Conservation (phyloP, 192 early-diverging fungal genomes). For the Backusella morwellensis region DNA sequence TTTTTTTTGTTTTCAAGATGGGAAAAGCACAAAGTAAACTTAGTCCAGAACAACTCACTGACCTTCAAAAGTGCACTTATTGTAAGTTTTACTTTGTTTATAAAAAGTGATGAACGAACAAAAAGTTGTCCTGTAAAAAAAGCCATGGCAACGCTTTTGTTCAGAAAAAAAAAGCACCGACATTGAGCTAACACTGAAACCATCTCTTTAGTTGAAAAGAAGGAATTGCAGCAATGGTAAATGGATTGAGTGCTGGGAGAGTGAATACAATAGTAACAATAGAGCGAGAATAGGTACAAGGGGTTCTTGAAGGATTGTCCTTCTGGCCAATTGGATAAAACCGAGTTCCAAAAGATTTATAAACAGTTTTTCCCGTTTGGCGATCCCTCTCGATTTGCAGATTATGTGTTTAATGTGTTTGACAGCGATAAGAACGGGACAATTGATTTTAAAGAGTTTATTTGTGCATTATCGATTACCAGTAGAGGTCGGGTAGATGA, state of each 20-base stretch:
- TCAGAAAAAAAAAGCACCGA: background rate
- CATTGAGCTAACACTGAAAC: background rate
- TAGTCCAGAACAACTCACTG: conserved; percentile 69
- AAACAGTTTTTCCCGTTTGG: conserved; percentile 98
- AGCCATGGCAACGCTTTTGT: background rate
- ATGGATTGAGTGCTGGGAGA: background rate
- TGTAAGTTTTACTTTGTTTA: conserved; percentile 56
- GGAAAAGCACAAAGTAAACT: conserved; percentile 87
- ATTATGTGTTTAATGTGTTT: conserved; percentile 90
- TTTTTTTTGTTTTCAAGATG: conserved; percentile 45
- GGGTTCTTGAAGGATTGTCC: conserved; percentile 95
- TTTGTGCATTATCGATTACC: conserved; percentile 82
- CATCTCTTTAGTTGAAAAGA: conserved; percentile 70
- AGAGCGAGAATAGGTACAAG: conserved; percentile 67
- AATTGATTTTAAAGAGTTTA: conserved; percentile 92
- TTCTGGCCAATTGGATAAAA: conserved; percentile 75
- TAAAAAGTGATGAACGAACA: too few species aligned
- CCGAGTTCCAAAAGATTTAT: conserved; percentile 90
- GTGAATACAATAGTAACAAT: background rate
- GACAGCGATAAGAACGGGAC: conserved; percentile 87
- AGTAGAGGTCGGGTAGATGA: conserved; percentile 81
- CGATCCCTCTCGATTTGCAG: conserved; percentile 85
- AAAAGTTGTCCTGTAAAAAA: background rate
- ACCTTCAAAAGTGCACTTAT: conserved; percentile 77
- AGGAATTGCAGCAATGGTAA: conserved; percentile 93